Evolutionary conservation across 2,329 filamentous ascomycete genomes (phyloP), one percentile per base, ranked within the genome.

Genomic region (Zopfia rhizophila): DNA sequence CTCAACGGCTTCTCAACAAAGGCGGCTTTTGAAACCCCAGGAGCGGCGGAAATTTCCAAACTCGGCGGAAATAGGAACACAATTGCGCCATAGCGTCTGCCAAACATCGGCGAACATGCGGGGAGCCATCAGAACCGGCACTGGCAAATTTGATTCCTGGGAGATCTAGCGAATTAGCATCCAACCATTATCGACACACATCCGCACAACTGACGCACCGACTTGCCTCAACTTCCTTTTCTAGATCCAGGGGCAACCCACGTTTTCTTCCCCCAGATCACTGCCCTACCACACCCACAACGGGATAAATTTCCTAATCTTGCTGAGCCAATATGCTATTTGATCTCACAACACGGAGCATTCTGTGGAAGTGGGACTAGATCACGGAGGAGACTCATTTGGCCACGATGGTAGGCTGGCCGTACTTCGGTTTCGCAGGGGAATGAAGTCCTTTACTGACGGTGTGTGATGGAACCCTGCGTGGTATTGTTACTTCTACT

Each of bases 221-320:
- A 4, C 18, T 8, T 33, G 25, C 14, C 11, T 49, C 41, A 59
- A 53, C 53, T 19, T 6, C 39, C 16, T 30, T 46, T 61, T 58
- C 54, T 41, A 62, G 48, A 60, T 57, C 51, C n/a, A n/a, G n/a
- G n/a, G n/a, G n/a, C n/a, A n/a, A n/a, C n/a, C n/a, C n/a, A n/a
- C n/a, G n/a, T n/a, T n/a, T n/a, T n/a, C n/a, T n/a, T n/a, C n/a
- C 46, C 21, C 31, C 11, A 38, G 29, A 37, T 35, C 46, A 45
- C 50, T 45, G 53, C 56, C 48, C 44, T 35, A 27, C 29, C 31
- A 38, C 14, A 35, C 16, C 7, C 30, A 23, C 46, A 16, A 53
- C 65, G 66, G 66, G 56, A 50, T 54, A 44, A 65, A 57, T 67
- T 67, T 49, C 66, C 65, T 61, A 52, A 45, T 51, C 44, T 41